These are phyloP conservation scores for Zalaria obscura DNA, from an alignment of 2,329 filamentous ascomycete genomes.

Conservation along the genomic window DNA sequence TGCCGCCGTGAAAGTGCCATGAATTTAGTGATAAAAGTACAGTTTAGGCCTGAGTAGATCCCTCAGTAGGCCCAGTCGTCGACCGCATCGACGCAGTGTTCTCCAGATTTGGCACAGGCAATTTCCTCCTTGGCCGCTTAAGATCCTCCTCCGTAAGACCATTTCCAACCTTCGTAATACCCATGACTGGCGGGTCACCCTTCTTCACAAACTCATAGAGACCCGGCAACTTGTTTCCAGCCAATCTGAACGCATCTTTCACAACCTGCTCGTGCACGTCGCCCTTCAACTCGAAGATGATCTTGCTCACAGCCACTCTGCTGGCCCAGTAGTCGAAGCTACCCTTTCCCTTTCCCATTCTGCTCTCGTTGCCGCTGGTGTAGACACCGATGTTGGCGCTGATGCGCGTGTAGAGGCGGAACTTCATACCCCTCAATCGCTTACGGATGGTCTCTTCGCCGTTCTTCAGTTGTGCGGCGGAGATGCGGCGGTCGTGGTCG, in stretches of 20 bases:
- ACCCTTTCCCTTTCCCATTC: conserved; percentile 99
- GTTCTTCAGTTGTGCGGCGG: conserved; percentile 71
- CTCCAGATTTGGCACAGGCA: conserved; percentile 25
- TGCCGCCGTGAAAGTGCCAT: too few species aligned
- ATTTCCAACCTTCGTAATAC: conserved; percentile 73
- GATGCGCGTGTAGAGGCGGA: conserved; percentile 81
- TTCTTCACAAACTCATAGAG: conserved; percentile 90
- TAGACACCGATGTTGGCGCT: conserved; percentile 91
- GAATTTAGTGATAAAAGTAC: too few species aligned
- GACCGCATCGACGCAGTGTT: conserved; percentile 2
- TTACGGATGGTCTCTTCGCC: conserved; percentile 89
- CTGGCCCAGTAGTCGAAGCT: conserved; percentile 94
- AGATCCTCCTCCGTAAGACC: conserved; percentile 72
- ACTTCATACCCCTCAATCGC: conserved; percentile 79
- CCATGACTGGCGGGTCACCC: conserved; percentile 78
- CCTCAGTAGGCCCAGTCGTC: not conserved
- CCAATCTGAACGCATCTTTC: conserved; percentile 82
- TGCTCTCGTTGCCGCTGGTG: conserved; percentile 85
- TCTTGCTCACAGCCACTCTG: conserved; percentile 76
- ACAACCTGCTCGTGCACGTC: conserved; percentile 89
- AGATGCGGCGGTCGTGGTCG: conserved; percentile 85
- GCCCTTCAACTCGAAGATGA: conserved; percentile 86
- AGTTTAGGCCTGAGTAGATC: not conserved
- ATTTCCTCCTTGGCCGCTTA: conserved; percentile 60
- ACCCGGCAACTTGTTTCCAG: conserved; percentile 91